Conservation (phyloP, 1,284 basidiomycete species). For the Fomitopsis pinicola region DNA sequence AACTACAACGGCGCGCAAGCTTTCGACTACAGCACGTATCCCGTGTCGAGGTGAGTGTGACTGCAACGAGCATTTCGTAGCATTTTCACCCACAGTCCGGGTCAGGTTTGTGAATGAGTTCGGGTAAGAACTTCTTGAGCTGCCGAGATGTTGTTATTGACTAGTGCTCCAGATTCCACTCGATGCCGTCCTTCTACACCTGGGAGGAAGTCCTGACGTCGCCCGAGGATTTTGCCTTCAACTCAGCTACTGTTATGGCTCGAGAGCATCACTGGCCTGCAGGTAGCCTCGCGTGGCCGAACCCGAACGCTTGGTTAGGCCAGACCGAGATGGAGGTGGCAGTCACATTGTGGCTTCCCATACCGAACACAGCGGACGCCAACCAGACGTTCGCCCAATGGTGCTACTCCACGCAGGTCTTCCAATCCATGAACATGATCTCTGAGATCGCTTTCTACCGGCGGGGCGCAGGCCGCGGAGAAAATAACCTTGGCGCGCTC, state of each 20-base stretch:
- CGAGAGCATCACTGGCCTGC: slow-evolving; percentile 60
- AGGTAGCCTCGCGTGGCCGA: slow-evolving; percentile 51
- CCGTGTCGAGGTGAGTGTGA: slow-evolving; percentile 38
- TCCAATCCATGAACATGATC: slow-evolving; percentile 54
- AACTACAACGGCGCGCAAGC: slow-evolving; percentile 53
- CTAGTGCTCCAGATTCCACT: slow-evolving; percentile 46
- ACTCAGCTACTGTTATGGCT: slow-evolving; percentile 53
- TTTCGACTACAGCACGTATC: slow-evolving; percentile 54
- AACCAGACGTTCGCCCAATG: slow-evolving; percentile 60
- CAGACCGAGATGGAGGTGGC: slow-evolving; percentile 50
- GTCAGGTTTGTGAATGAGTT: slow-evolving; percentile 59
- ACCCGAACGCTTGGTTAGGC: slow-evolving; percentile 51
- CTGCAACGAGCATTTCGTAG: neutral
- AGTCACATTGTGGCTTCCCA: slow-evolving; percentile 53
- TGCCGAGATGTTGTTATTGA: neutral
- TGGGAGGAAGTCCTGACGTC: slow-evolving; percentile 57
- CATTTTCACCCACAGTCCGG: neutral
- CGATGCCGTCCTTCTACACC: slow-evolving; percentile 60
- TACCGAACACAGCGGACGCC: slow-evolving; percentile 40
- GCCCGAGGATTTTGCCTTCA: slow-evolving; percentile 52
- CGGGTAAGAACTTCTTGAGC: slow-evolving; percentile 33
- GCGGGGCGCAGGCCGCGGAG: slow-evolving; percentile 47
- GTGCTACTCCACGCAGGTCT: slow-evolving; percentile 58
- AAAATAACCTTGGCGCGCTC: slow-evolving; percentile 57
- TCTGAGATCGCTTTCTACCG: slow-evolving; percentile 59